Base-by-base conservation (phyloP, 176 grass and related monocot species). In the Rhynchospora breviuscula region DNA sequence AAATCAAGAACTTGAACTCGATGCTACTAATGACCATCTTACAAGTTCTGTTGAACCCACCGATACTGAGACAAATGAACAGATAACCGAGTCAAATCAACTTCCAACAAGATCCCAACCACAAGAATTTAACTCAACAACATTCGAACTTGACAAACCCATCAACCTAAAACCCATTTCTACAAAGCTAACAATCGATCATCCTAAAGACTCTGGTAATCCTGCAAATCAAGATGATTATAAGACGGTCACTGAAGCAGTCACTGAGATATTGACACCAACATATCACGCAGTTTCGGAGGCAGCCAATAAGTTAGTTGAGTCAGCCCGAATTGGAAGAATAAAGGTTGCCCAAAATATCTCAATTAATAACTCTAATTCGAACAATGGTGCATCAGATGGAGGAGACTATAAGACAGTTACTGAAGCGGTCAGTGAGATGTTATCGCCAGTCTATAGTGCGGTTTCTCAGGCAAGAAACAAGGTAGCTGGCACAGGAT, bases 281-380 rank as follows among this genome's bases (percentile, higher is more conserved):
- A n/a, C 84, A 9, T 85, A 66, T 22, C 48, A 43, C 59, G 72
- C 67, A 60, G 68, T 85, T 46, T 85, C 59, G 18, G 81, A 93
- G 81, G 77, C 44, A 49, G 88, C 71, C 23, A 84, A 84, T 82
- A 84, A 52, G 77, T 82, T 88, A 33, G 17, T 90, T 5, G 75
- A 81, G 6, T 84, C 23, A 71, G 85, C 86, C 84, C 80, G 13
- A 56, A 56, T 8, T 31, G 73, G 48, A 54, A 77, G 49, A 10
- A 77, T 56, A 54, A 77, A 18, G 29, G 23, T 54, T 56, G 12
- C 49, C 29, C 53, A 56, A 33, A 56, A 8, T 77, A 21, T 17
- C 53, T 6, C 17, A 49, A 44, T 22, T 2, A 23, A 77, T 31
- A 17, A 54, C 6, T 15, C 72, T 8, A 76, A 54, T 56, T 29